phyloP scores from a whole-genome alignment of 441 rosid species.

The Flueggea neowawraea region DNA sequence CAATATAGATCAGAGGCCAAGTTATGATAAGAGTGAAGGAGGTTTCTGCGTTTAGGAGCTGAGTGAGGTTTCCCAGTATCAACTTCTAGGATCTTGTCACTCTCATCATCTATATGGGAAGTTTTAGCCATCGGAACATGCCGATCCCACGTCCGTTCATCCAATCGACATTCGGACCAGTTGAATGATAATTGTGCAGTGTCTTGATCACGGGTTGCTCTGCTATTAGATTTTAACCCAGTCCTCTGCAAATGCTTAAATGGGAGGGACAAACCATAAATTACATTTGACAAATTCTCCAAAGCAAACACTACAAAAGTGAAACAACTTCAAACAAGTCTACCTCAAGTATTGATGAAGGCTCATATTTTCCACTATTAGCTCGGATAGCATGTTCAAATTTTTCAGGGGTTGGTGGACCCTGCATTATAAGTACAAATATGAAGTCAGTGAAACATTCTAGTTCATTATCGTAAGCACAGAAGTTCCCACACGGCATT shows the following conservation, averaged over 20 bases:
- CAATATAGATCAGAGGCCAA: conserved; percentile 34
- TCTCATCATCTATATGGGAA: conserved; percentile 30
- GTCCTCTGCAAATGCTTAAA: conserved; percentile 44
- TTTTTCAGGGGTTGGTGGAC: conserved; percentile 90
- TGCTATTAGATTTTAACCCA: conserved; percentile 53
- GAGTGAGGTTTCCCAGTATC: conserved; percentile 50
- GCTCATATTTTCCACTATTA: conserved; percentile 48
- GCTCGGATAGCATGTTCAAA: conserved; percentile 46
- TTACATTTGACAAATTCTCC: neutral
- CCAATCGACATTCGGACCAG: conserved; percentile 26
- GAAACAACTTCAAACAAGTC: neutral
- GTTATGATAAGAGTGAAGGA: conserved; percentile 38
- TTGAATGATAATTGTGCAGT: conserved; percentile 23
- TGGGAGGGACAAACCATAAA: neutral
- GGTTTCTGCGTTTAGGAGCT: conserved; percentile 42
- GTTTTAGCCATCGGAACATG: conserved; percentile 22
- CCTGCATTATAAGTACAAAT: conserved; percentile 28
- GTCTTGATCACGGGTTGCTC: conserved; percentile 27
- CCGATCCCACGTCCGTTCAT: conserved; percentile 34
- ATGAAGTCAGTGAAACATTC: neutral
- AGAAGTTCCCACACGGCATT: no score
- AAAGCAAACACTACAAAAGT: neutral
- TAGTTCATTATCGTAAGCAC: neutral
- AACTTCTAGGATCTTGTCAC: conserved; percentile 71
- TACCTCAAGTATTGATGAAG: conserved; percentile 59